phyloP scores from a whole-genome alignment of 164 flowering plant species.

The Aristolochia californica region DNA sequence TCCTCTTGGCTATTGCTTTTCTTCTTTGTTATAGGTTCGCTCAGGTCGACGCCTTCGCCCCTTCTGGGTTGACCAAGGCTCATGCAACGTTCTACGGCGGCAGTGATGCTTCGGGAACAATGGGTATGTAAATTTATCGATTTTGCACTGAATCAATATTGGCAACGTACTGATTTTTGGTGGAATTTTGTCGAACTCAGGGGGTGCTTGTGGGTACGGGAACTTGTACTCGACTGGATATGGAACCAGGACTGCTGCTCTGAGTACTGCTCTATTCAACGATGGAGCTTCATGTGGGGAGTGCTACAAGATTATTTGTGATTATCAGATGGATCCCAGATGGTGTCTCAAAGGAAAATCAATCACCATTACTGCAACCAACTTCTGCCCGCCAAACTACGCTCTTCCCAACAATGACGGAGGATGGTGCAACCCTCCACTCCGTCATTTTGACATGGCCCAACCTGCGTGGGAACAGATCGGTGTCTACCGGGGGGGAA shows the following conservation, averaged over 20 bases:
- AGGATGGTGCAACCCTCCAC: constrained; percentile 98
- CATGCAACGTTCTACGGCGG: constrained; percentile 84
- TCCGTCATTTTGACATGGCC: constrained; percentile 87
- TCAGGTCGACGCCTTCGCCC: constrained; percentile 20
- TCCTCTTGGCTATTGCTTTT: background rate
- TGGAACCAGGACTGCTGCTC: constrained; percentile 47
- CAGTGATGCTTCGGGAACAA: constrained; percentile 69
- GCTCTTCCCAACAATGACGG: constrained; percentile 66
- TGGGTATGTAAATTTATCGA: constrained; percentile 36
- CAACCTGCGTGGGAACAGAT: constrained; percentile 92
- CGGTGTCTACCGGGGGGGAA: constrained; percentile 71
- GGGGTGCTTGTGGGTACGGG: constrained; percentile 76
- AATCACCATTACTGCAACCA: constrained; percentile 78
- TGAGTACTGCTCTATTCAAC: constrained; percentile 81
- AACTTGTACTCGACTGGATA: constrained; percentile 36
- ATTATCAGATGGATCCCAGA: constrained; percentile 28
- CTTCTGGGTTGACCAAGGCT: constrained; percentile 44
- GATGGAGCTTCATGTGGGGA: constrained; percentile 80
- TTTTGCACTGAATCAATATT: constrained; percentile 43
- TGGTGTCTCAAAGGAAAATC: constrained; percentile 70
- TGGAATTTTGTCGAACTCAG: constrained; percentile 41
- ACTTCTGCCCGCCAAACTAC: constrained; percentile 84
- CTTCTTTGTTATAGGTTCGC: constrained; percentile 9
- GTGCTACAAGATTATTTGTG: constrained; percentile 65
- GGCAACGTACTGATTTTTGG: constrained; percentile 41